These are phyloP conservation scores for Aspergillus flavus DNA, from an alignment of 2,329 filamentous ascomycete genomes.

Conservation along the genomic window DNA sequence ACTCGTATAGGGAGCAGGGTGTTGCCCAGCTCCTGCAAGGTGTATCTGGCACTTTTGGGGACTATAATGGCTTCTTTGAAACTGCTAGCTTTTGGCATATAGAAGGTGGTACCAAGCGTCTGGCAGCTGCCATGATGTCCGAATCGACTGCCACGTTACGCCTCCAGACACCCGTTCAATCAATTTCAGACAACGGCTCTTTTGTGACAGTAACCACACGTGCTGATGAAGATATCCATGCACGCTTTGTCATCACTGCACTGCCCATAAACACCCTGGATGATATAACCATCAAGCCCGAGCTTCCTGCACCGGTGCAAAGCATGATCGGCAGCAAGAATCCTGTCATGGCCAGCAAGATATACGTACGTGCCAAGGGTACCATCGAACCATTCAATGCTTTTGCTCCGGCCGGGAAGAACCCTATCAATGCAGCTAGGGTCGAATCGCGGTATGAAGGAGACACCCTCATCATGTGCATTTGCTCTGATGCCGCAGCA, in stretches of 20 bases:
- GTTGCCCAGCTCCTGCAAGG: neutral
- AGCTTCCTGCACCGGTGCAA: neutral
- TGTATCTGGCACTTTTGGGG: neutral
- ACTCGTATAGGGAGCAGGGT: neutral
- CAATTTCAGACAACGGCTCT: neutral
- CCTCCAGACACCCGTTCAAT: neutral
- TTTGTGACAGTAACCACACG: neutral
- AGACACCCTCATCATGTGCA: neutral
- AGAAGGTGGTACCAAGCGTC: neutral
- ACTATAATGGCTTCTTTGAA: constrained; percentile 2
- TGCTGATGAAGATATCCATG: neutral
- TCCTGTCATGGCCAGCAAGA: neutral
- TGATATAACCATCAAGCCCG: neutral
- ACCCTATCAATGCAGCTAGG: neutral
- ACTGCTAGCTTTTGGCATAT: neutral
- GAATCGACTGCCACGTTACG: neutral
- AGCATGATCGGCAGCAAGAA: neutral
- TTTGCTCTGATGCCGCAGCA: neutral
- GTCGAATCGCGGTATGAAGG: neutral
- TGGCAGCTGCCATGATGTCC: neutral
- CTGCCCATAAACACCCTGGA: neutral
- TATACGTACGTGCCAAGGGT: neutral
- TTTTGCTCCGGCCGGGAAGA: neutral
- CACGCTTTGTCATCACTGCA: neutral
- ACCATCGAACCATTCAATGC: neutral